Evolutionary conservation across 805 yeast genomes (phyloP).

Genomic region (Candida sanyiensis): DNA sequence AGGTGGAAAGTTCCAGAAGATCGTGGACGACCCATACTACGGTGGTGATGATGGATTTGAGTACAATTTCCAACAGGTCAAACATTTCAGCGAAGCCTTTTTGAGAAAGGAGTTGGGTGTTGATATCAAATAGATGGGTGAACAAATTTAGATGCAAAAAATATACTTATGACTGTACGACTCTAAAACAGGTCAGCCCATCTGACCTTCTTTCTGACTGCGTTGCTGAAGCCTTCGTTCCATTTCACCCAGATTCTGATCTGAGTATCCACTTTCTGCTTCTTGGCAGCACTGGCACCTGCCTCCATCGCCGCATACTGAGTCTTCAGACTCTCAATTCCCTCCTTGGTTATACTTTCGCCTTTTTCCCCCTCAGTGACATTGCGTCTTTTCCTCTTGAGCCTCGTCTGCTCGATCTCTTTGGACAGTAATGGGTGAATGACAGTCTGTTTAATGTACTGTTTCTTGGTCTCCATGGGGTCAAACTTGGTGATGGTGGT

Average conservation of each 20-base stretch:
- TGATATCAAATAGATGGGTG: neutral
- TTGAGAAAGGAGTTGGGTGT: slow-evolving; percentile 40
- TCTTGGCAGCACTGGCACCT: slow-evolving; percentile 25
- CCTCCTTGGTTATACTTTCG: slow-evolving; percentile 6
- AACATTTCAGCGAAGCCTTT: slow-evolving; percentile 70
- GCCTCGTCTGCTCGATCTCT: slow-evolving; percentile 27
- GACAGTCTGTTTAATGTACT: slow-evolving; percentile 19
- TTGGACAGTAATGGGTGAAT: slow-evolving; percentile 21
- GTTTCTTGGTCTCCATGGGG: slow-evolving; percentile 13
- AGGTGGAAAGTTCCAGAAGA: slow-evolving; percentile 40
- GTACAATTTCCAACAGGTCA: slow-evolving; percentile 65
- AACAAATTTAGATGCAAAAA: neutral
- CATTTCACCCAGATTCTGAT: slow-evolving; percentile 77
- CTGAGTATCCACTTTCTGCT: slow-evolving; percentile 18
- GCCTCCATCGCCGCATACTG: slow-evolving; percentile 35
- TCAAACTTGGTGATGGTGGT: slow-evolving; percentile 21
- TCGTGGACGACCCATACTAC: slow-evolving; percentile 89
- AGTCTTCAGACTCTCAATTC: slow-evolving; percentile 31
- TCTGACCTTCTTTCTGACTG: slow-evolving; percentile 75
- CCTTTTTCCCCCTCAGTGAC: slow-evolving; percentile 21
- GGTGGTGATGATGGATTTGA: slow-evolving; percentile 86
- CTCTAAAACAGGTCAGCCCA: slow-evolving; percentile 55
- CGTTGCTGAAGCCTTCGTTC: slow-evolving; percentile 88
- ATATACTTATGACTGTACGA: neutral
- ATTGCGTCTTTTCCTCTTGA: slow-evolving; percentile 26